Percentiles rank a stretch among this genome's conserved stretches.
Conservation (phyloP, 2,329 filamentous ascomycete species). For the Fusarium sp. region DNA sequence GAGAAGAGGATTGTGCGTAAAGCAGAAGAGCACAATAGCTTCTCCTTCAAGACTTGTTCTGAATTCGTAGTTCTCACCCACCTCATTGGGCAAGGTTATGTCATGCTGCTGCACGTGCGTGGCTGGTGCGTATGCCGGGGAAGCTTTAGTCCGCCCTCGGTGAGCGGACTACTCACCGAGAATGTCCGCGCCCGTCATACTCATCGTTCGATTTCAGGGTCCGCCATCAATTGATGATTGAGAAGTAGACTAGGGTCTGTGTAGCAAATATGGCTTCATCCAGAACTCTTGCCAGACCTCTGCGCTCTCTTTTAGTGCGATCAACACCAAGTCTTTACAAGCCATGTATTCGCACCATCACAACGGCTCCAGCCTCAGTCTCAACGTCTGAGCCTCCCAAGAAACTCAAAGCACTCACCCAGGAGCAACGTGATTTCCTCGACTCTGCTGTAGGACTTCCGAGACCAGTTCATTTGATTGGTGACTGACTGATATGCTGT, state of each 20-base stretch:
- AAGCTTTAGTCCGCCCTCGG: conserved; percentile 44
- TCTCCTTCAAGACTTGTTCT: conserved; percentile 36
- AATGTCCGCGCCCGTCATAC: conserved; percentile 33
- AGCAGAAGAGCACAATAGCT: conserved; percentile 30
- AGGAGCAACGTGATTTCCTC: conserved; percentile 78
- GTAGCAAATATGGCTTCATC: conserved; percentile 34
- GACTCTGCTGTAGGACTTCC: conserved; percentile 71
- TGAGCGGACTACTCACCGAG: conserved; percentile 33
- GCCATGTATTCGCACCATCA: conserved; percentile 36
- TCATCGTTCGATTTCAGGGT: conserved; percentile 42
- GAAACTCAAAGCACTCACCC: conserved; percentile 71
- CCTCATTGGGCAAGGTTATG: conserved; percentile 44
- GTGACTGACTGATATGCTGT: conserved; percentile 17
- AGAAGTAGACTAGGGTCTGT: conserved; percentile 1
- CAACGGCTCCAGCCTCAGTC: conserved; percentile 37
- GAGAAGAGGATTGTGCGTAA: conserved; percentile 23
- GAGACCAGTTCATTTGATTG: not conserved
- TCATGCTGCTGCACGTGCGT: conserved; percentile 45
- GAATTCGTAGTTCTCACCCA: conserved; percentile 39
- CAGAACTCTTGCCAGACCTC: conserved; percentile 30
- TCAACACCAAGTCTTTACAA: conserved; percentile 27
- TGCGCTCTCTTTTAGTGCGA: conserved; percentile 31
- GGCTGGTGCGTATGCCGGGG: conserved; percentile 34
- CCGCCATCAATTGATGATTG: conserved; percentile 18
- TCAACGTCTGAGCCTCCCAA: conserved; percentile 46